These are phyloP conservation scores for Phytophthora boehmeriae DNA, from an alignment of 352 stramenopile genomes.

Conservation along the genomic window DNA sequence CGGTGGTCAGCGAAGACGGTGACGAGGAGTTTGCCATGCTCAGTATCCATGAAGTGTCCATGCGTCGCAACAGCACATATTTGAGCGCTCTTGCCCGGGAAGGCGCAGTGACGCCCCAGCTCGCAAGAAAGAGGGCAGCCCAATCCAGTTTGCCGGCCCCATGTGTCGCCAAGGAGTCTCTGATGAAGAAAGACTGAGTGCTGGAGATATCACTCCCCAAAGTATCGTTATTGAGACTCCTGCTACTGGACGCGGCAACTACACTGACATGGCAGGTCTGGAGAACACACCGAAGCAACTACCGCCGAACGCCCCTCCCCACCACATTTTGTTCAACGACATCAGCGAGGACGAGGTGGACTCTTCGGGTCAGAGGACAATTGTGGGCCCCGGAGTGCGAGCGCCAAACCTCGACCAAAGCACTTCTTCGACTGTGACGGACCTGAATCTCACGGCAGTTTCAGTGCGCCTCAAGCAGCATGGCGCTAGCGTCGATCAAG, in stretches of 20 bases:
- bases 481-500: conserved; percentile 35
- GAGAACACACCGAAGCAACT: conserved; percentile 35
- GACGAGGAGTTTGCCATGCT: conserved; percentile 86
- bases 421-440: conserved; percentile 36
- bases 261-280: conserved; percentile 23
- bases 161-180: conserved; percentile 41
- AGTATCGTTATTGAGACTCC: conserved; percentile 38
- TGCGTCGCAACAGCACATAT: conserved; percentile 61
- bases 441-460: conserved; percentile 60
- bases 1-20: conserved; percentile 38
- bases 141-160: conserved; percentile 55
- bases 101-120: conserved; percentile 22
- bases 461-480: conserved; percentile 61
- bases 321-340: conserved; percentile 65
- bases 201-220: conserved; percentile 32
- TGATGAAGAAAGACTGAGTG: conserved; percentile 23
- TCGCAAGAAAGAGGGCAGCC: conserved; percentile 39
- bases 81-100: conserved; percentile 44
- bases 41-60: conserved; percentile 68
- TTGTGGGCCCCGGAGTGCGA: conserved; percentile 2
- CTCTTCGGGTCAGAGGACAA: conserved; percentile 10
- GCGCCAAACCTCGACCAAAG: conserved; percentile 35
- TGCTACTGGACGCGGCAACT: conserved; percentile 27
- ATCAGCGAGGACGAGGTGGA: conserved; percentile 63
- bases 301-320: conserved; percentile 19